Conservation (phyloP, 306 rosid genomes). For the Cyclanthera cordifolia region DNA sequence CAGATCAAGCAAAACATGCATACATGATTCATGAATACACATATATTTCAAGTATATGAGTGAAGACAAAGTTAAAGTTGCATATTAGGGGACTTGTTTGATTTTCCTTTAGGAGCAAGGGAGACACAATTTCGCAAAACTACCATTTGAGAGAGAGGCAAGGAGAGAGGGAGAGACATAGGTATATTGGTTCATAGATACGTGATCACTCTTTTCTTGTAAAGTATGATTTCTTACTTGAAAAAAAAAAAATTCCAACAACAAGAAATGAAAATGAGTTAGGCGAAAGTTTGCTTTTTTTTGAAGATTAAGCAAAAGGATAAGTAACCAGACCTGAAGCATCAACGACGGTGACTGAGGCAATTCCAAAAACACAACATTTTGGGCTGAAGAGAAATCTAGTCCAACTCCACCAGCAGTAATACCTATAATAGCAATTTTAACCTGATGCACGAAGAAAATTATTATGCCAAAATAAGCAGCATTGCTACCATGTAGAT, state of each 20-base stretch:
- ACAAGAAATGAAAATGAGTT: not conserved
- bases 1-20: constrained; percentile 23
- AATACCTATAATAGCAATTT: constrained; percentile 78
- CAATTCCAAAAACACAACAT: constrained; percentile 89
- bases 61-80: not conserved
- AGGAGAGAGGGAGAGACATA: not conserved
- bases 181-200: not conserved
- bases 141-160: not conserved
- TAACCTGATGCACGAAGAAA: constrained; percentile 45
- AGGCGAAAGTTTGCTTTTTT: not conserved
- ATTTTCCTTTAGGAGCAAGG: not conserved
- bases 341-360: constrained; percentile 66
- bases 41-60: not conserved
- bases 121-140: not conserved
- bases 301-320: constrained; percentile 5
- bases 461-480: constrained; percentile 1
- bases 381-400: constrained; percentile 81
- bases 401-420: constrained; percentile 92
- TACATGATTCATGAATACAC: constrained; percentile 10
- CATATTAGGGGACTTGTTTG: not conserved
- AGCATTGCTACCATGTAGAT: not conserved
- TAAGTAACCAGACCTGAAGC: constrained; percentile 62
- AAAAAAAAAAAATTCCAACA: not conserved
- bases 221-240: not conserved
- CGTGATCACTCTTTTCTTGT: not conserved